A percentile compares a stretch with the other conserved stretches of the same genome.
Evolutionary conservation across 352 stramenopile species (phyloP).

Genomic region (Thalassiosira mediterranea): DNA sequence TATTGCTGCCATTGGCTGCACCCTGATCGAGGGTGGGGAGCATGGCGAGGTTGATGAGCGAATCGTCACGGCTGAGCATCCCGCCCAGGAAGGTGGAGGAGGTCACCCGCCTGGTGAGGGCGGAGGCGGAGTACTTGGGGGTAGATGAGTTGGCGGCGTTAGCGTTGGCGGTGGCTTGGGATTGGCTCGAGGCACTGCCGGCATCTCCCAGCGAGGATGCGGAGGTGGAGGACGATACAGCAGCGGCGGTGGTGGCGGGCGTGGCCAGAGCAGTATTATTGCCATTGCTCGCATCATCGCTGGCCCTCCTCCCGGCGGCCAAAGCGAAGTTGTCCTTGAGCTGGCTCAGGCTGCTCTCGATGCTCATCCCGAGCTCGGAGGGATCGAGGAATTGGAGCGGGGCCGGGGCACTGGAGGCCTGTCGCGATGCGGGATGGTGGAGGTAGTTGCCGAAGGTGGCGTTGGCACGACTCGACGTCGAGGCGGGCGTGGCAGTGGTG

Average conservation of each 20-base stretch:
- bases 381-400: slow-evolving; percentile 56
- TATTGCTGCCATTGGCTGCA: not conserved
- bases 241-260: not conserved
- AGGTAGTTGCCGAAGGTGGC: slow-evolving; percentile 32
- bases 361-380: slow-evolving; percentile 45
- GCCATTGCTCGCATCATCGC: not conserved
- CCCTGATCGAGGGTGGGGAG: slow-evolving; percentile 40
- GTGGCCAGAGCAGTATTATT: not conserved
- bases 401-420: slow-evolving; percentile 4
- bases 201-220: not conserved
- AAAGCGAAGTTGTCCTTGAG: slow-evolving; percentile 69
- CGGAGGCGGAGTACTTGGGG: not conserved
- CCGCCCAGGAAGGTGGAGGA: slow-evolving; percentile 12
- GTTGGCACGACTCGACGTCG: not conserved
- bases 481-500: not conserved
- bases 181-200: not conserved
- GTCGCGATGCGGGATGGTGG: slow-evolving; percentile 19
- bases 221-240: not conserved
- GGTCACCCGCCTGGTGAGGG: not conserved
- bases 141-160: no score
- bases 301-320: slow-evolving; percentile 24
- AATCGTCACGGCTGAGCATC: slow-evolving; percentile 67
- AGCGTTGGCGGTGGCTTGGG: not conserved
- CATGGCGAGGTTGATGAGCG: slow-evolving; percentile 80
- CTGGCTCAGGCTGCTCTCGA: slow-evolving; percentile 63